Evolutionary conservation across 345 rosid genomes (phyloP), one percentile per base, ranked within the genome.

Genomic region (Draba incana): DNA sequence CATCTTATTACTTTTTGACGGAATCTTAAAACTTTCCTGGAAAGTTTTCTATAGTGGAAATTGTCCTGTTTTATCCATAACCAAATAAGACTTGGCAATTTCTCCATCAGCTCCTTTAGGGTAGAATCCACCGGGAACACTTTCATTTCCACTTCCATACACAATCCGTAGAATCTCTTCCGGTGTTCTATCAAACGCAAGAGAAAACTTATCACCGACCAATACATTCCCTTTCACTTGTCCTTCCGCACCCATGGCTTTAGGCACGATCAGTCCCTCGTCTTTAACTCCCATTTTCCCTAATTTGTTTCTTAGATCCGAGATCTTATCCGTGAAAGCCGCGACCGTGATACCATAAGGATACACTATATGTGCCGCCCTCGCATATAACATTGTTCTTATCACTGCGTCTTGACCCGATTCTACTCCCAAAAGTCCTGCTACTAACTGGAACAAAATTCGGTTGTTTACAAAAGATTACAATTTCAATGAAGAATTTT

Each of bases 391-490:
- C 71, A 90, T 42, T 59, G 81, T 70, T 62, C 93, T 54, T 43
- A 92, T 86, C 5, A 88, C 83, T 0, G 93, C 97, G 24, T 90
- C 98, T 59, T 88, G 98, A 5, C 96, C 98, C 0, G 96, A 78
- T 74, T 90, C 88, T 38, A 86, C 90, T 0, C 87, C 97, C 47
- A 88, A 71, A 15, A 88, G 93, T n/a, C 92, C 90, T 5, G 93
- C 92, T 16, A 86, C 93, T 16, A 92, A 75, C 93, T 92, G 80
- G 2, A 66, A 49, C 16, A 62, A 55, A 2, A 4, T 45, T 8
- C 20, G 20, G 20, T 20, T 20, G 20, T 20, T 20, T 20, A 57
- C 24, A 24, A 20, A 14, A 33, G 59, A 59, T 13, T n/a, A 8
- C 24, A 6, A n/a, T 31, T 68, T 13, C 12, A 38, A 15, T 25